These are phyloP conservation scores for Shiraia sp. DNA, from an alignment of 2,329 filamentous ascomycete species.

Conservation along the genomic window DNA sequence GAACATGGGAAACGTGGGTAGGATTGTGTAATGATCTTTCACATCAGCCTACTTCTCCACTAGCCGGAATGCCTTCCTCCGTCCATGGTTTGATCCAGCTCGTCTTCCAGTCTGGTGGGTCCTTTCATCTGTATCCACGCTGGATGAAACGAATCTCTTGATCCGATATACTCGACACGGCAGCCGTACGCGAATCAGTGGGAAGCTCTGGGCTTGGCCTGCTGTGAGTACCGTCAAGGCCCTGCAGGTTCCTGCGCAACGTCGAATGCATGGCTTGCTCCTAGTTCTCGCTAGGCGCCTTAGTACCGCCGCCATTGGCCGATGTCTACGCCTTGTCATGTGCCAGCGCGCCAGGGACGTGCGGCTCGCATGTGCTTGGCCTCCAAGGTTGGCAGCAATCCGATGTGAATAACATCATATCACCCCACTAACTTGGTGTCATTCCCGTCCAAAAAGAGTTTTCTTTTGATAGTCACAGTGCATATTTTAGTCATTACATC, in stretches of 20 bases:
- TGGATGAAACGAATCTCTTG: no score
- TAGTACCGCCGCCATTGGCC: slow-evolving; percentile 11
- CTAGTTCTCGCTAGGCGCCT: slow-evolving; percentile 2
- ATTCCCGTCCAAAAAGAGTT: no score
- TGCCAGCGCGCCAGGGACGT: slow-evolving; percentile 12
- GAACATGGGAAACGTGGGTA: slow-evolving; percentile 6
- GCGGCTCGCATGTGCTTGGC: neutral
- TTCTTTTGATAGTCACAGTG: no score
- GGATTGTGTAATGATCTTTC: neutral
- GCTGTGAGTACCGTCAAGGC: no score
- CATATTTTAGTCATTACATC: no score
- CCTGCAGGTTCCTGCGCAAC: slow-evolving; percentile 7
- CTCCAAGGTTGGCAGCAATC: neutral
- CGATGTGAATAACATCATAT: neutral
- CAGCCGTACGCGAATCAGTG: no score
- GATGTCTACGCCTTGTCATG: slow-evolving; percentile 20
- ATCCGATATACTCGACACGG: no score
- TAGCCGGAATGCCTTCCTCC: no score
- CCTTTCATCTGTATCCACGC: no score
- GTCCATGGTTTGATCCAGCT: no score
- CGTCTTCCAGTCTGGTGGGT: neutral
- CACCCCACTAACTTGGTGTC: neutral
- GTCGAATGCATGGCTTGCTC: slow-evolving; percentile 4
- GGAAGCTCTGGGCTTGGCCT: no score
- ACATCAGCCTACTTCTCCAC: neutral